Base-by-base conservation (phyloP, 2,329 filamentous ascomycete genomes). In the Aureobasidium leucospermi region DNA sequence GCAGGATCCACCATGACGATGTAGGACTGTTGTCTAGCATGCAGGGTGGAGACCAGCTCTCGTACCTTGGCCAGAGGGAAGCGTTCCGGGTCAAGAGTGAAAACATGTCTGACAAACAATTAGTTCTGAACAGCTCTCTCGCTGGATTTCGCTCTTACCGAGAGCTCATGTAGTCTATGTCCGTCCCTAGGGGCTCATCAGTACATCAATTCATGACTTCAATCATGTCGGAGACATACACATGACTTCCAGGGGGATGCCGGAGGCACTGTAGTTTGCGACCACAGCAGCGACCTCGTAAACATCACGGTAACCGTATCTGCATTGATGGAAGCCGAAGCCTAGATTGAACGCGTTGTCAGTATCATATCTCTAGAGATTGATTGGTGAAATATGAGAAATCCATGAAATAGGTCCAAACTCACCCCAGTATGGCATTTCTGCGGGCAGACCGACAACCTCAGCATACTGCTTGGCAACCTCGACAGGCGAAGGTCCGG, bases 1-100 rank as follows among this genome's bases (percentile, higher is more conserved):
- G 84, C 83, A 2, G 87, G 86, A 65, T 94, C 89, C 1, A 93
- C 86, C 84, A 94, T 94, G 48, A 92, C 74, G 32, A 72, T 65
- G 59, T 73, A 73, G 41, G 72, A 67, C 61, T 72, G 70, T 43
- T 71, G 59, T 36, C 65, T 65, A 31, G 58, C 56, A 63, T 72
- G 69, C 0, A 94, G 78, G 23, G 86, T 82, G 38, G 81, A 75
- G 23, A 73, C 68, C 87, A 91, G 73, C 64, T 87, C 80, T 39
- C 82, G 84, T 76, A 90, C 81, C 69, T 81, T 79, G 0, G 77
- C 59, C 6, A 87, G 67, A 0, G 85, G 81, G 67, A 85, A 89
- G 34, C 85, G 76, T 2, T 84, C 77, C 0, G 83, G 81, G 62
- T 89, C 87, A 0, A 85, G 73, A 0, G 84, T 85, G 68, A 89